These are phyloP conservation scores for Przewalskia tangutica DNA, from an alignment of 257 asterid genomes.

Conservation along the genomic window DNA sequence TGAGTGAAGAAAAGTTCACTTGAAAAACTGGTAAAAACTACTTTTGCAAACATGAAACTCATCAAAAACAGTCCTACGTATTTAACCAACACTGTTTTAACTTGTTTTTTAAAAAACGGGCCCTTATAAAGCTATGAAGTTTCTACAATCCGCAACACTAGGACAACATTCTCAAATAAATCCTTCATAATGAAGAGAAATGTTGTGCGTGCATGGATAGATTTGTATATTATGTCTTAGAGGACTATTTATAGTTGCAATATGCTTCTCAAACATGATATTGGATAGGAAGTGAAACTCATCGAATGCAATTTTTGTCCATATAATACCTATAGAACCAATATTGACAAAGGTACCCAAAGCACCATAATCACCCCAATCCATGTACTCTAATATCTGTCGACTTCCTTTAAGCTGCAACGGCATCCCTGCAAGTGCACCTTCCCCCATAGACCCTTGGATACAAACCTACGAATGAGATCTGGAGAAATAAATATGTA, in stretches of 20 bases:
- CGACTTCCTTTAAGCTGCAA: constrained; percentile 88
- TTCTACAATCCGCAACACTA: neutral
- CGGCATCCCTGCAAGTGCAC: constrained; percentile 92
- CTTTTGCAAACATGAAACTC: too few species aligned
- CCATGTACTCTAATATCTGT: constrained; percentile 93
- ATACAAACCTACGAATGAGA: constrained; percentile 63
- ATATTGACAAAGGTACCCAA: constrained; percentile 68
- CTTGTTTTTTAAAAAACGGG: too few species aligned
- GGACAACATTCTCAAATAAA: neutral
- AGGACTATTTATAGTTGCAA: neutral
- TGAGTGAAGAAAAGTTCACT: too few species aligned
- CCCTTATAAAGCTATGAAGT: neutral
- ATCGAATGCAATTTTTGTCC: neutral
- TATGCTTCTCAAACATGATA: neutral
- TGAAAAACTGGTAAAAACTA: too few species aligned
- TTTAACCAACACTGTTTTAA: too few species aligned
- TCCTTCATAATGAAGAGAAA: neutral
- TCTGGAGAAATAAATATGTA: constrained; percentile 5
- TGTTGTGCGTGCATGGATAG: neutral
- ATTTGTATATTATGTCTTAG: neutral
- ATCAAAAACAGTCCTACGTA: too few species aligned
- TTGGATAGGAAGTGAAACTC: neutral
- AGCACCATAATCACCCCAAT: constrained; percentile 91
- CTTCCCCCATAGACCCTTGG: constrained; percentile 98
- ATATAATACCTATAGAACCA: constrained; percentile 63